These are phyloP conservation scores for Truncatella angustata DNA, from an alignment of 2,329 filamentous ascomycete species.

Conservation along the genomic window DNA sequence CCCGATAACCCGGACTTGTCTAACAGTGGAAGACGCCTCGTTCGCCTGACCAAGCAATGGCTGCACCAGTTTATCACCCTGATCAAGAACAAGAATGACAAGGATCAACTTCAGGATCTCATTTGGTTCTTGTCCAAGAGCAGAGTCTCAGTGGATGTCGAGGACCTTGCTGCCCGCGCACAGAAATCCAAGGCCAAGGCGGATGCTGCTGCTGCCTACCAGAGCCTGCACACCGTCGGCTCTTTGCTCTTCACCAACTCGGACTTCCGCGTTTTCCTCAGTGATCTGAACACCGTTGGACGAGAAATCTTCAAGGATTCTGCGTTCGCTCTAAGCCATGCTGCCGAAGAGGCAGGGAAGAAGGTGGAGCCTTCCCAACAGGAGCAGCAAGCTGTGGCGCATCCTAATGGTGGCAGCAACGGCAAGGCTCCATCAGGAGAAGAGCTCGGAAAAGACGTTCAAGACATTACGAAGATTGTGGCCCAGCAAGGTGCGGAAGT, in stretches of 20 bases:
- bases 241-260: slow-evolving; percentile 85
- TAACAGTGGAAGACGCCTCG: slow-evolving; percentile 70
- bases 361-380: slow-evolving; percentile 67
- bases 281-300: slow-evolving; percentile 75
- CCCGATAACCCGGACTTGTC: slow-evolving; percentile 73
- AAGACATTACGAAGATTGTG: slow-evolving; percentile 54
- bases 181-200: slow-evolving; percentile 64
- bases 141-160: slow-evolving; percentile 65
- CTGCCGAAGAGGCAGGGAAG: slow-evolving; percentile 72
- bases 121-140: slow-evolving; percentile 81
- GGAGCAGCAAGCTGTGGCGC: slow-evolving; percentile 54
- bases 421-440: slow-evolving; percentile 50
- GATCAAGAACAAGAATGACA: slow-evolving; percentile 75
- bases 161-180: slow-evolving; percentile 60
- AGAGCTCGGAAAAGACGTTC: slow-evolving; percentile 59
- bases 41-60: slow-evolving; percentile 71
- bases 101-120: slow-evolving; percentile 88
- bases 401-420: slow-evolving; percentile 23
- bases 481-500: slow-evolving; percentile 38
- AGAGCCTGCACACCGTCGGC: slow-evolving; percentile 79
- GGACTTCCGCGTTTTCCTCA: slow-evolving; percentile 83
- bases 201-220: slow-evolving; percentile 71
- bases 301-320: slow-evolving; percentile 86
- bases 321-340: slow-evolving; percentile 73
- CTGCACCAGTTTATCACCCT: slow-evolving; percentile 80